Percentiles rank a stretch among this genome's conserved stretches.
These are phyloP conservation scores for Penicillium paneum DNA, from an alignment of 2,329 filamentous ascomycete species.

Conservation along the genomic window DNA sequence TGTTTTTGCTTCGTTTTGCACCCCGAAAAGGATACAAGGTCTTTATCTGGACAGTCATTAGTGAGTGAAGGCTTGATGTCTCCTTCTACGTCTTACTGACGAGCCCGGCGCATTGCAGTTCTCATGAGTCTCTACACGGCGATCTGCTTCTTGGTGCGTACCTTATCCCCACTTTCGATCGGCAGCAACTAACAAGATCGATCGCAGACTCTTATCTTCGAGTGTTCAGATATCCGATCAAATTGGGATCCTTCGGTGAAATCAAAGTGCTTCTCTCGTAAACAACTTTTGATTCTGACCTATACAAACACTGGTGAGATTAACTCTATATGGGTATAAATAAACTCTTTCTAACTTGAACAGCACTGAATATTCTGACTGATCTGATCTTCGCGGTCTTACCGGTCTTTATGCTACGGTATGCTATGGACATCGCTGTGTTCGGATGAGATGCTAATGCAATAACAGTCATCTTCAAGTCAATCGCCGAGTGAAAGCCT, in stretches of 20 bases:
- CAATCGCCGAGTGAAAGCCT: conserved; percentile 35
- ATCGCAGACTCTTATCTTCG: conserved; percentile 46
- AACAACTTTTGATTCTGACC: conserved; percentile 42
- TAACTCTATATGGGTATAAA: too few relatives aligned
- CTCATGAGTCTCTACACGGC: conserved; percentile 19
- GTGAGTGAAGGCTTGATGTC: conserved; percentile 26
- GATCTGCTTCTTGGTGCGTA: conserved; percentile 16
- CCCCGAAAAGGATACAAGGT: conserved; percentile 35
- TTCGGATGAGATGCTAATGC: background rate
- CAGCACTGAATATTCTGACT: conserved; percentile 39
- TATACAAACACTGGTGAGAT: conserved; percentile 41
- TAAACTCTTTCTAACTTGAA: background rate
- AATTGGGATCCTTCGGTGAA: conserved; percentile 46
- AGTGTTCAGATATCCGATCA: conserved; percentile 48
- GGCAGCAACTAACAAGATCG: background rate
- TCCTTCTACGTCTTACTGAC: background rate
- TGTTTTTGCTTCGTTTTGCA: conserved; percentile 44
- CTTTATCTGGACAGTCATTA: conserved; percentile 40
- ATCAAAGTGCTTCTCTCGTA: conserved; percentile 43
- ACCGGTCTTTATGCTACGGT: conserved; percentile 42
- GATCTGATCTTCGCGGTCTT: conserved; percentile 43
- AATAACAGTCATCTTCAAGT: conserved; percentile 35
- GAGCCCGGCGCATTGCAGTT: conserved; percentile 1
- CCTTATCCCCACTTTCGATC: background rate
- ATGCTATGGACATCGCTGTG: background rate